phyloP scores from a whole-genome alignment of 139 green algal genomes.

The Tetratostichococcus sp. region DNA sequence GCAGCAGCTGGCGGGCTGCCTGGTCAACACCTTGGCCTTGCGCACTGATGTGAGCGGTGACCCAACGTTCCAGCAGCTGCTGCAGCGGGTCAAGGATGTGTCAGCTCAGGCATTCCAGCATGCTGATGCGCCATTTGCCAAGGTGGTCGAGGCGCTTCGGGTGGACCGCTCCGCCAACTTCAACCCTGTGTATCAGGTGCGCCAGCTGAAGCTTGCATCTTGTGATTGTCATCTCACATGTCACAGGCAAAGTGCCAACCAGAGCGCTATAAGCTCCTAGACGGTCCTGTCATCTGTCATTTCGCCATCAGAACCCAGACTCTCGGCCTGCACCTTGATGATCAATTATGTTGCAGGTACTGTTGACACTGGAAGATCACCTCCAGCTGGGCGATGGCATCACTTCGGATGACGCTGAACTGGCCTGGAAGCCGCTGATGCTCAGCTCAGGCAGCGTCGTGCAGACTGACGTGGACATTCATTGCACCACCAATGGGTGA shows the following conservation, averaged over 20 bases:
- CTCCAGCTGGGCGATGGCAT: not conserved
- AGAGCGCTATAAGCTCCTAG: no score
- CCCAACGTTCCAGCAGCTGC: constrained; percentile 3
- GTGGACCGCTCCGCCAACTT: no score
- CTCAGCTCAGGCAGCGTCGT: no score
- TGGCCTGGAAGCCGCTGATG: no score
- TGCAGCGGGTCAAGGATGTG: not conserved
- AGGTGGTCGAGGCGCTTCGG: constrained; percentile 2
- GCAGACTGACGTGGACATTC: no score
- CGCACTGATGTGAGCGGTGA: not conserved
- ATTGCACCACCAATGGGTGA: no score
- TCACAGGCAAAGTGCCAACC: no score
- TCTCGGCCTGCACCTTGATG: no score
- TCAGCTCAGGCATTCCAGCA: not conserved
- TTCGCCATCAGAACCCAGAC: no score
- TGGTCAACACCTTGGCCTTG: constrained; percentile 10
- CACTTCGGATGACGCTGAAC: not conserved
- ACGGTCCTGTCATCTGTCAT: no score
- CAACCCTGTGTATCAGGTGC: constrained; percentile 15
- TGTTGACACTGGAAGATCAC: not conserved
- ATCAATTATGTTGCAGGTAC: not conserved
- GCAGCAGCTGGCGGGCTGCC: constrained; percentile 1
- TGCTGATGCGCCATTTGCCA: constrained; percentile 1
- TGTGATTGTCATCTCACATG: no score
- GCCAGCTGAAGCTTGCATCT: no score